A percentile compares a stretch with the other conserved stretches of the same genome.
Conservation (phyloP, 208 protist species). For the Leishmania mexicana region DNA sequence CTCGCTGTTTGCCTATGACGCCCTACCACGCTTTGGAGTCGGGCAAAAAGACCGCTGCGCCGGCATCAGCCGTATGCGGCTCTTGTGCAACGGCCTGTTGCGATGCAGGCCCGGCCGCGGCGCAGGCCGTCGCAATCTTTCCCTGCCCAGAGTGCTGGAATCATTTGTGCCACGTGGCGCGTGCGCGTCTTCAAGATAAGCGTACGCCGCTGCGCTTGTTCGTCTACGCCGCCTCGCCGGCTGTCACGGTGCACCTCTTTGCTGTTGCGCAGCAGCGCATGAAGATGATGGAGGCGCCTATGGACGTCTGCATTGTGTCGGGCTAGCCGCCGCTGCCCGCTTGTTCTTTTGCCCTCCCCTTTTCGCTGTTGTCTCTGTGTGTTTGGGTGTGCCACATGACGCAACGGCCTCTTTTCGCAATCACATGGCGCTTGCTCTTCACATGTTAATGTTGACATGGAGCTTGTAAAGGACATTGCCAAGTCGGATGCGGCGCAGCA, state of each 20-base stretch:
- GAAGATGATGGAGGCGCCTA: conserved; percentile 17
- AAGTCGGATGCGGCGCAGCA: not conserved
- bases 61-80: not conserved
- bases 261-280: conserved; percentile 28
- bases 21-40: not conserved
- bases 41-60: not conserved
- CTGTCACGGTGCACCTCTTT: conserved; percentile 14
- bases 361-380: too few relatives aligned
- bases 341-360: not conserved
- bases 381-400: not conserved
- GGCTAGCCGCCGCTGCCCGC: not conserved
- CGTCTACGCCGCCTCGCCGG: conserved; percentile 21
- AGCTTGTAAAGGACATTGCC: not conserved
- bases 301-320: conserved; percentile 26
- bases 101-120: not conserved
- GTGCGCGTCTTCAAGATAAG: conserved; percentile 32
- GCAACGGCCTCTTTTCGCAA: not conserved
- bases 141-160: conserved; percentile 84
- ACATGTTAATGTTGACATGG: not conserved
- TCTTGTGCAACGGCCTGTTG: not conserved
- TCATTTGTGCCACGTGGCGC: conserved; percentile 56
- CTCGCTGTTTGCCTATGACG: not conserved
- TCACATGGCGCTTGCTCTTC: too few relatives aligned
- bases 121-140: conserved; percentile 37
- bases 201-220: conserved; percentile 54